Conservation (phyloP, 495 filamentous ascomycete species). For the Cercophora newfieldiana region DNA sequence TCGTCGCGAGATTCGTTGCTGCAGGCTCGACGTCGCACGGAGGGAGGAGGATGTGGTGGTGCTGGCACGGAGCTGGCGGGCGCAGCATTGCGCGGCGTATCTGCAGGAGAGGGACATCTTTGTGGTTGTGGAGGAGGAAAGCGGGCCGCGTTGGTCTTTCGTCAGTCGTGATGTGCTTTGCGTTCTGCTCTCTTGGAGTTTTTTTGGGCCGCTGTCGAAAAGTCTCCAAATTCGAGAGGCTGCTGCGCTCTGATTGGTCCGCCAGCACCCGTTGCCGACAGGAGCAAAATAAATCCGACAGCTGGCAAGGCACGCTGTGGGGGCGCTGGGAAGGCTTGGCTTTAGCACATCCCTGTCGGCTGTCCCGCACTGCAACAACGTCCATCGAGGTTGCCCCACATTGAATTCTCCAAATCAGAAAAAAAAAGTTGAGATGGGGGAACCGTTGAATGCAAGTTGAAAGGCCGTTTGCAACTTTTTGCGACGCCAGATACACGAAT, state of each 20-base stretch:
- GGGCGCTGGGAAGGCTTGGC: background rate
- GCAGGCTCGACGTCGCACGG: slow-evolving; percentile 39
- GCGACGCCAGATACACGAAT: slow-evolving; percentile 15
- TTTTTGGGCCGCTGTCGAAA: slow-evolving; percentile 31
- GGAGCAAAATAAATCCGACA: slow-evolving; percentile 26
- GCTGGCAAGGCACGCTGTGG: background rate
- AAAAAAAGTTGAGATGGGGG: slow-evolving; percentile 36
- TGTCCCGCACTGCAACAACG: background rate
- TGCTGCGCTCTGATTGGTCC: slow-evolving; percentile 25
- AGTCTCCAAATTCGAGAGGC: slow-evolving; percentile 22
- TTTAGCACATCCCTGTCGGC: slow-evolving; percentile 5
- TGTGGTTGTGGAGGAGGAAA: slow-evolving; percentile 14
- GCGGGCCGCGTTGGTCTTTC: slow-evolving; percentile 6
- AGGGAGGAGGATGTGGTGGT: slow-evolving; percentile 25
- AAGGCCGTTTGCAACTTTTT: slow-evolving; percentile 9
- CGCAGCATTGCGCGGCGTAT: slow-evolving; percentile 60
- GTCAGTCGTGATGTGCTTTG: slow-evolving; percentile 19
- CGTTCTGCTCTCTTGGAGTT: slow-evolving; percentile 24
- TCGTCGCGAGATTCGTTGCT: slow-evolving; percentile 51
- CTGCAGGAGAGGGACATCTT: slow-evolving; percentile 62
- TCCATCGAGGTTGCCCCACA: slow-evolving; percentile 22
- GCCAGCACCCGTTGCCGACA: background rate
- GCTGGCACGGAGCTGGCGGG: slow-evolving; percentile 52
- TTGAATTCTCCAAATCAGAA: slow-evolving; percentile 27
- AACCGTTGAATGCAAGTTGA: slow-evolving; percentile 6